These are phyloP conservation scores for Botryotinia globosa DNA, from an alignment of 2,329 filamentous ascomycete species.

Conservation along the genomic window DNA sequence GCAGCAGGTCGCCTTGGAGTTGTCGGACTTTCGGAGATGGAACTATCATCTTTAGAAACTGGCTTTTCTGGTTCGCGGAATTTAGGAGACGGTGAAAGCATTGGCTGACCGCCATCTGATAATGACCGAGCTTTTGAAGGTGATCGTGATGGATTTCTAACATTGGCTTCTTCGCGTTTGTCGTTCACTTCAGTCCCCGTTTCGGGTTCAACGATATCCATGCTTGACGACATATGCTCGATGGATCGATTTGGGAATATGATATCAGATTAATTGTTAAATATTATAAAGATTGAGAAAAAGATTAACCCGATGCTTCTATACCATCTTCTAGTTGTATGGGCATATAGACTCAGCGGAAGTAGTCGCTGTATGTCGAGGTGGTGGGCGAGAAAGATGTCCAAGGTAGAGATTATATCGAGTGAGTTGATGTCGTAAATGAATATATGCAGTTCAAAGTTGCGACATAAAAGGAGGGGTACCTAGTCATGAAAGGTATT, in stretches of 20 bases:
- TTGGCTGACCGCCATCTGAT: slow-evolving; percentile 34
- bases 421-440: background rate
- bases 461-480: slow-evolving; percentile 4
- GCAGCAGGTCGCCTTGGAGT: slow-evolving; percentile 71
- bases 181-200: slow-evolving; percentile 1
- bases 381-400: background rate
- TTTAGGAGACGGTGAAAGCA: slow-evolving; percentile 38
- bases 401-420: background rate
- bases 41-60: slow-evolving; percentile 38
- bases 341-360: background rate
- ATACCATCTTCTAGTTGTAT: background rate
- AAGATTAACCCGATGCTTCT: background rate
- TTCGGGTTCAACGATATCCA: slow-evolving; percentile 16
- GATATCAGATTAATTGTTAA: background rate
- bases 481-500: background rate
- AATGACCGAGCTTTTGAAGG: slow-evolving; percentile 38
- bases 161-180: slow-evolving; percentile 11
- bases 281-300: background rate
- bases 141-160: slow-evolving; percentile 26
- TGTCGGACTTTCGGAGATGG: slow-evolving; percentile 48
- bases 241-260: slow-evolving; percentile 10
- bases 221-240: slow-evolving; percentile 17
- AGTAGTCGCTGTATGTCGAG: background rate
- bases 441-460: background rate
- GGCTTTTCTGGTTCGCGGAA: slow-evolving; percentile 37